A percentile compares a stretch with the other conserved stretches of the same genome.
Evolutionary conservation across 768 basidiomycete species (phyloP).

Genomic region (Macrolepiota fuliginosa): DNA sequence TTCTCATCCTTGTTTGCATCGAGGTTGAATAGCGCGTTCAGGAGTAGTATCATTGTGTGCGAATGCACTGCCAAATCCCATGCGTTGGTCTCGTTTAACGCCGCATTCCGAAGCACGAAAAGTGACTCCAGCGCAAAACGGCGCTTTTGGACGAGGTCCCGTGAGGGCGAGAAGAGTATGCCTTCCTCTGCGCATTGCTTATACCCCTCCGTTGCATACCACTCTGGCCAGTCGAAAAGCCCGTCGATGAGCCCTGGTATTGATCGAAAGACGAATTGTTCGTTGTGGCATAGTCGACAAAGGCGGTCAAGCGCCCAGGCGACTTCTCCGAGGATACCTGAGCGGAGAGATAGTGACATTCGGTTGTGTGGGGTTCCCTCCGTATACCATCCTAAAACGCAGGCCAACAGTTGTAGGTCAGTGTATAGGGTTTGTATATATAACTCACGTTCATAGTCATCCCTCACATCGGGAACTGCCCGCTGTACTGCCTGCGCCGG

Average conservation of each 20-base stretch:
- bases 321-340: slow-evolving; percentile 78
- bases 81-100: slow-evolving; percentile 67
- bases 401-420: slow-evolving; percentile 12
- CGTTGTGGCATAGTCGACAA: slow-evolving; percentile 75
- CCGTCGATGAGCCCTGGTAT: slow-evolving; percentile 82
- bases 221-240: slow-evolving; percentile 86
- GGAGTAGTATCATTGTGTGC: slow-evolving; percentile 63
- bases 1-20: slow-evolving; percentile 62
- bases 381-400: slow-evolving; percentile 78
- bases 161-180: slow-evolving; percentile 54
- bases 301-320: slow-evolving; percentile 90
- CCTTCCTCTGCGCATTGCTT: slow-evolving; percentile 38
- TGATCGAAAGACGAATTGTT: slow-evolving; percentile 66
- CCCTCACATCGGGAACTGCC: slow-evolving; percentile 48
- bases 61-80: slow-evolving; percentile 55
- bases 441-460: slow-evolving; percentile 74
- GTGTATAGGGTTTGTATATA: slow-evolving; percentile 2
- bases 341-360: slow-evolving; percentile 87
- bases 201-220: slow-evolving; percentile 69
- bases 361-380: slow-evolving; percentile 77
- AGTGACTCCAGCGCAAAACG: slow-evolving; percentile 84
- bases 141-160: slow-evolving; percentile 50
- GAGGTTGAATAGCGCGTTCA: slow-evolving; percentile 63
- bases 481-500: slow-evolving; percentile 24
- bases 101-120: slow-evolving; percentile 83